phyloP scores from a whole-genome alignment of 2,329 filamentous ascomycete genomes.

The Ophiostoma tasmaniense region DNA sequence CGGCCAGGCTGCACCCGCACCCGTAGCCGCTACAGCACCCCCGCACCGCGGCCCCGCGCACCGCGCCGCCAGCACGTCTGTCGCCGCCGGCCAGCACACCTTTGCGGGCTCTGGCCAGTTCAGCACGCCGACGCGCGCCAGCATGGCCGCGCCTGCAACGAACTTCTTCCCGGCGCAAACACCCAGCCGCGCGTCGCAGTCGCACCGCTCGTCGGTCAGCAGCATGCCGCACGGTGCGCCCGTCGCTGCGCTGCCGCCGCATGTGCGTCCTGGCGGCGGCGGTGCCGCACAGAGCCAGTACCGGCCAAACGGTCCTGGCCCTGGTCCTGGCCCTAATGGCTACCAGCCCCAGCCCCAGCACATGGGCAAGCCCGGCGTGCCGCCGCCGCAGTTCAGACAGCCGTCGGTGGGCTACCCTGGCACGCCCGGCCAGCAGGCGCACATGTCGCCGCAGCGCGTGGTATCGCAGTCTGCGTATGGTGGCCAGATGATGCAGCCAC shows the following conservation, averaged over 20 bases:
- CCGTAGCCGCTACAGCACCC: not conserved
- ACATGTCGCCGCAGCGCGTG: conserved; percentile 12
- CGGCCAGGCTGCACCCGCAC: conserved; percentile 14
- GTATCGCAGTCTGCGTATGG: conserved; percentile 30
- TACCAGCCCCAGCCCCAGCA: conserved; percentile 36
- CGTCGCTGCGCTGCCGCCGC: conserved; percentile 25
- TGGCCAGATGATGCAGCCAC: conserved; percentile 23
- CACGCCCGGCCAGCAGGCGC: conserved; percentile 1
- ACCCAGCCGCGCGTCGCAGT: conserved; percentile 33
- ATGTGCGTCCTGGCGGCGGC: conserved; percentile 24
- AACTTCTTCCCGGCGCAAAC: conserved; percentile 36
- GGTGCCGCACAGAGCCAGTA: conserved; percentile 32
- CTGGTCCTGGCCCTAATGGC: conserved; percentile 35
- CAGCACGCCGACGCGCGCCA: conserved; percentile 38
- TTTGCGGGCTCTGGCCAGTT: conserved; percentile 33
- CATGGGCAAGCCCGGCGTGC: conserved; percentile 40
- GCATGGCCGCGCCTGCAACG: conserved; percentile 28
- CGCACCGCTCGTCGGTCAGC: conserved; percentile 32
- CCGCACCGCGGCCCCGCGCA: not conserved
- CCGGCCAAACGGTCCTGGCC: conserved; percentile 41
- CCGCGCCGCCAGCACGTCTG: not conserved
- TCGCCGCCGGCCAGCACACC: conserved; percentile 34
- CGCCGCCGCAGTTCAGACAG: conserved; percentile 20
- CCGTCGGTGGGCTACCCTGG: conserved; percentile 18
- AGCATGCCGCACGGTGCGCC: conserved; percentile 7